These are phyloP conservation scores for Nicotiana rustica DNA, from an alignment of 305 asterid species.

Conservation along the genomic window DNA sequence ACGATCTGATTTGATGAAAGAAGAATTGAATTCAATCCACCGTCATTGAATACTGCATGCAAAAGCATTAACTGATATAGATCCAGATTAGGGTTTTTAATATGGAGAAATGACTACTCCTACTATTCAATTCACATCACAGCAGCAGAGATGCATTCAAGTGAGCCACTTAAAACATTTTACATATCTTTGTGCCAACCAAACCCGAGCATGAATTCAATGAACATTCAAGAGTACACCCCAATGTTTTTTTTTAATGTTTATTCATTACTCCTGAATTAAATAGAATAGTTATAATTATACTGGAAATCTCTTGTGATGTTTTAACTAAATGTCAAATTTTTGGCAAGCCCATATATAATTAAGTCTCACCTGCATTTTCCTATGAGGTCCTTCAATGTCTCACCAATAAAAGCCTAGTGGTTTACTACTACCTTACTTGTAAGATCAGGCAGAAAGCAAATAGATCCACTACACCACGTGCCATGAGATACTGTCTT, in stretches of 20 bases:
- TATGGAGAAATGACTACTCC: conserved; percentile 14
- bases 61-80: conserved; percentile 33
- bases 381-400: conserved; percentile 31
- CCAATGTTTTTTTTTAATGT: neutral
- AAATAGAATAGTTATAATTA: neutral
- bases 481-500: conserved; percentile 10
- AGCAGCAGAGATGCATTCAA: conserved; percentile 26
- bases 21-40: conserved; percentile 37
- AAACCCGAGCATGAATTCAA: conserved; percentile 24
- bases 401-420: neutral
- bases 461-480: conserved; percentile 13
- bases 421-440: neutral
- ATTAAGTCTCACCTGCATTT: conserved; percentile 13
- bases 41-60: conserved; percentile 28
- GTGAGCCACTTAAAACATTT: neutral
- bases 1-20: conserved; percentile 19
- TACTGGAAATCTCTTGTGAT: neutral
- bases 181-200: conserved; percentile 1
- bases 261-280: neutral
- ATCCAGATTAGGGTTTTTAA: conserved; percentile 35
- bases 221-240: neutral
- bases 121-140: conserved; percentile 19
- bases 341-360: conserved; percentile 17
- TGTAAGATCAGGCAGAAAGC: neutral
- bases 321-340: conserved; percentile 27